Evolutionary conservation across 2,329 filamentous ascomycete genomes (phyloP), one percentile per base, ranked within the genome.

Genomic region (Aschersonia sp.): DNA sequence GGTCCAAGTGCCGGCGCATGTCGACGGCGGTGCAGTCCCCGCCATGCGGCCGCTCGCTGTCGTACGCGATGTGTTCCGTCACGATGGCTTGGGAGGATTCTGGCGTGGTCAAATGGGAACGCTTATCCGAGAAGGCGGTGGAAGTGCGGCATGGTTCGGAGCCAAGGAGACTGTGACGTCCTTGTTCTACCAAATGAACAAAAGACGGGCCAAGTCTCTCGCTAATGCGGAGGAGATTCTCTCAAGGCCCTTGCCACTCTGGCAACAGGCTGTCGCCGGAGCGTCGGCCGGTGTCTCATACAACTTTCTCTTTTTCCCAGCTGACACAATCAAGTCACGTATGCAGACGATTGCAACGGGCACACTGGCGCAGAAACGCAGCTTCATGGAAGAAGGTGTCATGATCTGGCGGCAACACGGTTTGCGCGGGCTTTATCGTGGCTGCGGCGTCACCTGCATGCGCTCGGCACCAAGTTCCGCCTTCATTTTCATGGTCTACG

Each of bases 251-350:
- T 68, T 95, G 8, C 84, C 87, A 5, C 64, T 95, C 5, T 85
- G 84, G 74, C 87, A 95, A 66, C 88, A 94, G 63, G 87, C 94
- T 59, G 62, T 87, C 22, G 86, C 89, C 1, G 90, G 90, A 41
- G 90, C 90, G 3, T 79, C 81, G 6, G 92, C 90, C 4, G 92
- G 92, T 47, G 85, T 95, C 69, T 82, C 81, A 37, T 98, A 98
- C 68, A 98, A 98, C 63, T 97, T 97, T 61, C 69, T 94, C 29
- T 95, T 97, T 71, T 98, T 92, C 62, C 92, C 92, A 0, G 92
- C 92, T 45, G 92, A 98, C 62, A 98, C 92, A 1, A 84, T 98
- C 70, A 98, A 98, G 68, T 94, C 86, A 14, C 81, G 90, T 44
- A 95, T 98, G 82, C 92, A 98, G 67, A 98, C 92, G 0, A 76